Evolutionary conservation across 768 basidiomycete species (phyloP), one percentile per base, ranked within the genome.

Genomic region (Rossbeevera mucosa): DNA sequence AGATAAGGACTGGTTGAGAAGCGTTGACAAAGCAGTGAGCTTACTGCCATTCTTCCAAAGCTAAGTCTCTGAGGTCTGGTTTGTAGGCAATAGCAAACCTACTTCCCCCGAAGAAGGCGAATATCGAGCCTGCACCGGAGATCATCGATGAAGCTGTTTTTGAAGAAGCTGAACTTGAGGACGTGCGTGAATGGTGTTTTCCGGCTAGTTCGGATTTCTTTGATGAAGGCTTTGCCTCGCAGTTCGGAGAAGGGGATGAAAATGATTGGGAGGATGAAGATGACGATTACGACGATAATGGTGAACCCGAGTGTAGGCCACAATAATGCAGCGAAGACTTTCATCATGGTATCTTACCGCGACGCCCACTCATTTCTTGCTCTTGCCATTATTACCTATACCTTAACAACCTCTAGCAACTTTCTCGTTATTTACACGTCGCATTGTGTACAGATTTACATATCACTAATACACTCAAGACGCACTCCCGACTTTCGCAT

Each of bases 101-200:
- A 25, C 76, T 91, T 46, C 92, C 92, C 30, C 83, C 89, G 0
- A 91, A 89, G 69, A 86, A 88, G 64, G 64, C 65, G 20, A 83
- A 90, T 48, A 73, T 91, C 33, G 82, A 86, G 7, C 91, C 91
- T 14, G 74, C 71, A 57, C 88, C 90, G 9, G 82, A 76, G 47
- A 72, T 85, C 52, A 81, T 92, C 44, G 86, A 88, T 56, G 79
- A 86, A 57, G 85, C 75, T 25, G 73, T 76, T 57, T 89, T 79
- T 67, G 88, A 90, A 71, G 84, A 86, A 70, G 81, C 80, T 69
- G 84, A 85, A 71, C 80, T 89, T 73, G 80, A 81, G 65, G 87
- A 90, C 74, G 88, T 91, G 82, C 83, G 89, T 86, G 77, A 75
- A 72, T 79, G 79, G 75, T 82, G 78, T 80, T 85, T 84, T 74